Evolutionary conservation across 2,329 filamentous ascomycete species (phyloP), one percentile per base, ranked within the genome.

Genomic region (Sporothrix variecibatus): DNA sequence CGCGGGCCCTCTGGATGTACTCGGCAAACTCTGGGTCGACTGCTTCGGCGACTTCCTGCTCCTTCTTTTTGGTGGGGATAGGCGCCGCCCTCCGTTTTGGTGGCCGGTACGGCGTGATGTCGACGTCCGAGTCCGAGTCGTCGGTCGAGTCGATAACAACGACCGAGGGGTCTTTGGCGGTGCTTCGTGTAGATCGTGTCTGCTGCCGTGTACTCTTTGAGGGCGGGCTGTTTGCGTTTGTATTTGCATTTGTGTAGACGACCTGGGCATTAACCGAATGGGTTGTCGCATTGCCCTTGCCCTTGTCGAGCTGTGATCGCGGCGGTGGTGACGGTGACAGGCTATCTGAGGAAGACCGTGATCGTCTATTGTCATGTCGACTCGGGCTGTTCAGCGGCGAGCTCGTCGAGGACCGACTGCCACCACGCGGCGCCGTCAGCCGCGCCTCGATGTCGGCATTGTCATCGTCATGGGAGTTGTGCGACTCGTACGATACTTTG

Each of bases 1-100:
- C 77, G 6, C 72, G 75, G 0, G 77, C 76, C 2, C 72, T 74
- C 20, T 75, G 28, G 23, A 78, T 77, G 69, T 78, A 78, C 40
- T 78, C 74, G 11, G 51, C 72, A 71, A 78, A 78, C 51, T 77
- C 76, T 0, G 75, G 75, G 26, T 76, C 75, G 31, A 68, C 11
- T 11, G 62, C 49, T 2, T 77, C 77, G 7, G 75, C 75, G 7
- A 76, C 53, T 11, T 77, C 77, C 9, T 76, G 34, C 77, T 73
- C 40, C 28, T 62, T 38, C 12, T 53, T 28, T 28, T 12, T 28
- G 23, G 3, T 4, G 9, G 3, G 23, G 23, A 23, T 23, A 3
- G n/a, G n/a, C 23, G 34, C 31, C 5, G 58, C 51, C 12, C 17
- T 64, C 15, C 72, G 23, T 2, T 53, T 9, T 2, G 34, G 49